Percentiles rank a stretch among this genome's conserved stretches.
Evolutionary conservation across 108 stramenopile species (phyloP).

Genomic region (Fistulifera pelliculosa): DNA sequence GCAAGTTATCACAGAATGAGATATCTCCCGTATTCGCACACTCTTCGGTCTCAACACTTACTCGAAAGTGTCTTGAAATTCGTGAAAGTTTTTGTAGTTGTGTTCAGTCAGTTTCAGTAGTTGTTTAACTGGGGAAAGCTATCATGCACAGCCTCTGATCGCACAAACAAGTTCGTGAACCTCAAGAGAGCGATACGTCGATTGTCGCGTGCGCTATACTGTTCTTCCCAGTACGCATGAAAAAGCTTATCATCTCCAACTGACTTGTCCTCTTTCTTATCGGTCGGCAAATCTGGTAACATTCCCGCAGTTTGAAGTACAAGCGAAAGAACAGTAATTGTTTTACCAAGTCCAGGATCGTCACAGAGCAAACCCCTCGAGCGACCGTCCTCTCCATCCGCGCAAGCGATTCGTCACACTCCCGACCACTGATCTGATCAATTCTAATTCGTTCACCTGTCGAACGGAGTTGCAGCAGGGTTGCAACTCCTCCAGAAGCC

Average conservation of each 20-base stretch:
- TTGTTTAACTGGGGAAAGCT: too few species aligned
- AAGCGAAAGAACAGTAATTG: slow-evolving; percentile 69
- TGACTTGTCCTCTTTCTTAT: too few species aligned
- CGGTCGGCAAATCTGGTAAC: slow-evolving; percentile 6
- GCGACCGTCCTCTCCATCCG: slow-evolving; percentile 18
- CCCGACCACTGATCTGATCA: slow-evolving; percentile 4
- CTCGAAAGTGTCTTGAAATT: too few species aligned
- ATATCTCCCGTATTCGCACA: too few species aligned
- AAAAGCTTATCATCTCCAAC: slow-evolving; percentile 22
- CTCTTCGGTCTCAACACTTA: too few species aligned
- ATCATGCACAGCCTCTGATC: background rate
- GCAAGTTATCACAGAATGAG: slow-evolving; percentile 16
- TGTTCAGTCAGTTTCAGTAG: too few species aligned
- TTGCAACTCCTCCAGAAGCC: slow-evolving; percentile 52
- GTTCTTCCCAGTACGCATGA: slow-evolving; percentile 51
- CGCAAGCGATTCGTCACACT: background rate
- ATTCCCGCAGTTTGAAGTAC: slow-evolving; percentile 64
- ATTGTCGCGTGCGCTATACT: slow-evolving; percentile 14
- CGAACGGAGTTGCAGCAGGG: slow-evolving; percentile 18
- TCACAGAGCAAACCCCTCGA: slow-evolving; percentile 56
- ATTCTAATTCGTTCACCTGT: slow-evolving; percentile 1
- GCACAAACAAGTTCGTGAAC: slow-evolving; percentile 17
- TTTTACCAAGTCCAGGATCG: slow-evolving; percentile 77
- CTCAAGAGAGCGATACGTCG: slow-evolving; percentile 19
- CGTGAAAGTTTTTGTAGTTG: too few species aligned